These are phyloP conservation scores for Ambrosiella xylebori DNA, from an alignment of 2,329 filamentous ascomycete genomes.

Conservation along the genomic window DNA sequence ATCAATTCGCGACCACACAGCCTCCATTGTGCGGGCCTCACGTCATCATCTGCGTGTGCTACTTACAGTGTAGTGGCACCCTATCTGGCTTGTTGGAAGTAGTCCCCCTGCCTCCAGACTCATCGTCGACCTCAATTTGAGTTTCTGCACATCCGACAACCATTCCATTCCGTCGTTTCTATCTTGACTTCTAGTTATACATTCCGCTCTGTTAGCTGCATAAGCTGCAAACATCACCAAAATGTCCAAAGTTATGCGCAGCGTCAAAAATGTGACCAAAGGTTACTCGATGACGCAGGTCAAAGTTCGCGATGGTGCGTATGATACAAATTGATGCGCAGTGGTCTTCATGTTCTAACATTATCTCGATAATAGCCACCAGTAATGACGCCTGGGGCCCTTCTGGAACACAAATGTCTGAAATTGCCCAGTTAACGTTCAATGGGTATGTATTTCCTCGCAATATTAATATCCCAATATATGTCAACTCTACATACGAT, in stretches of 20 bases:
- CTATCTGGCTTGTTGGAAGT: background rate
- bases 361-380: constrained; percentile 46
- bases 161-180: background rate
- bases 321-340: constrained; percentile 12
- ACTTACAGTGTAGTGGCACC: background rate
- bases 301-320: constrained; percentile 89
- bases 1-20: background rate
- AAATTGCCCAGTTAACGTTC: constrained; percentile 95
- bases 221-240: constrained; percentile 16
- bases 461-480: background rate
- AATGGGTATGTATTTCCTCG: constrained; percentile 56
- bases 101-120: background rate
- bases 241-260: constrained; percentile 96
- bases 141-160: background rate
- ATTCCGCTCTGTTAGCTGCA: constrained; percentile 7
- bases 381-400: constrained; percentile 99
- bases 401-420: constrained; percentile 93
- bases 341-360: background rate
- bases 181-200: background rate
- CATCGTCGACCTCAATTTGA: background rate
- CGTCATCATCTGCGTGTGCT: background rate
- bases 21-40: background rate
- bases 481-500: background rate
- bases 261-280: constrained; percentile 98
- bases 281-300: constrained; percentile 93